Base-by-base conservation (phyloP, 257 asterid genomes). In the Rhazya stricta region DNA sequence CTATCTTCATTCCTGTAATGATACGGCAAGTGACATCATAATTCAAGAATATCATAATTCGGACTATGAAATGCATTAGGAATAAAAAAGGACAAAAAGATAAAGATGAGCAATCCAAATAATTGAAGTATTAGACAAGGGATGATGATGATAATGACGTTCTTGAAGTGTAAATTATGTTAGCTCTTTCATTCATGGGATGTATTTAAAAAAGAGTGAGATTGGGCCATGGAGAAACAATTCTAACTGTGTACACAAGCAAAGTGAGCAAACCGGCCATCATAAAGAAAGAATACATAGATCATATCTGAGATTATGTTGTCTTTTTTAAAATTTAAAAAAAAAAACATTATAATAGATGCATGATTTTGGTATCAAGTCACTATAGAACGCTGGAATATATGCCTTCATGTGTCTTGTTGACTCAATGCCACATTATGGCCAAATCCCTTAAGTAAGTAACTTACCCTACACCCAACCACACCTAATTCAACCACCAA, bases 291-390 rank as follows among this genome's bases (percentile, higher is more conserved):
- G 43, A 78, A 69, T 63, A 45, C 27, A 66, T 46, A 56, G 74
- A 65, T 27, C 46, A 51, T 76, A 82, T 78, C 80, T 70, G 75
- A 71, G 46, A 73, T 74, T 68, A 29, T 81, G 68, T 67, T 75
- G 11, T 37, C 48, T 37, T 57, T 12, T 19, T 67, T 76, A n/a
- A n/a, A n/a, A n/a, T n/a, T n/a, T n/a, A n/a, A n/a, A n/a, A n/a
- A n/a, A n/a, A n/a, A n/a, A n/a, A n/a, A n/a, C 39, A 50, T 81
- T 51, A 37, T 62, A 53, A 73, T 70, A 29, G 74, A 67, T 81
- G 77, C 86, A 82, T 82, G 85, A 72, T n/a, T 68, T 71, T 73
- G 82, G 73, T 68, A 56, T 18, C 61, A 46, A 54, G 50, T 29
- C 81, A 18, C 73, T 12, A 69, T n/a, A 46, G 42, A 67, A 76